phyloP scores from a whole-genome alignment of 2,329 filamentous ascomycete genomes.

The Trichoderma breve region DNA sequence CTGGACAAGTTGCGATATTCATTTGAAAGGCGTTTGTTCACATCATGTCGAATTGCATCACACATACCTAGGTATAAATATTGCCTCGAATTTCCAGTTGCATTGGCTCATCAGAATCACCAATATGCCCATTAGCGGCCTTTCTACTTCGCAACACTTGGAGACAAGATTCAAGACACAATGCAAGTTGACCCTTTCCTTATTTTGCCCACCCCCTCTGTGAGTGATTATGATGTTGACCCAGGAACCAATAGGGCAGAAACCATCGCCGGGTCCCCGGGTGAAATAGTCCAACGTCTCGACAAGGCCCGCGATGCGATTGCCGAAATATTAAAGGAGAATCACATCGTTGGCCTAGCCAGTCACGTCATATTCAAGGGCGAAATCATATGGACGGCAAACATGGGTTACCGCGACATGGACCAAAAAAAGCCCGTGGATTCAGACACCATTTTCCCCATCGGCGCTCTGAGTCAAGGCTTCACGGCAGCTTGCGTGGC shows the following conservation, averaged over 20 bases:
- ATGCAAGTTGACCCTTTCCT: not conserved
- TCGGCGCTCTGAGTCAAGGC: not conserved
- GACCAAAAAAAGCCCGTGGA: not conserved
- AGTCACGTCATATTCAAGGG: not conserved
- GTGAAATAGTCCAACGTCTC: not conserved
- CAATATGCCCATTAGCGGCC: not conserved
- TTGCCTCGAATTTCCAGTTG: not conserved
- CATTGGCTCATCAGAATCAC: not conserved
- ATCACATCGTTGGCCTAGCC: not conserved
- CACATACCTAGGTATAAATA: not conserved
- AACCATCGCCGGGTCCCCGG: not conserved
- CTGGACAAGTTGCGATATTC: not conserved
- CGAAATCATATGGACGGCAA: not conserved
- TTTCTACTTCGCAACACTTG: not conserved
- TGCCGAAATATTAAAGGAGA: not conserved
- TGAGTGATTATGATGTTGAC: not conserved
- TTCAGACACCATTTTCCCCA: not conserved
- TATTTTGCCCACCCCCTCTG: not conserved
- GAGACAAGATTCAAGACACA: not conserved
- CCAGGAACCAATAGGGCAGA: not conserved
- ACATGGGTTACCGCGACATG: not conserved
- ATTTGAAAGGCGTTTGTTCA: not conserved
- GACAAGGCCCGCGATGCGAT: not conserved
- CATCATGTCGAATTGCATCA: not conserved
- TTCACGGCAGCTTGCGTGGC: not conserved